A percentile compares a stretch with the other conserved stretches of the same genome.
These are phyloP conservation scores for Nannochloris sp. DNA, from an alignment of 139 green algal species.

Conservation along the genomic window DNA sequence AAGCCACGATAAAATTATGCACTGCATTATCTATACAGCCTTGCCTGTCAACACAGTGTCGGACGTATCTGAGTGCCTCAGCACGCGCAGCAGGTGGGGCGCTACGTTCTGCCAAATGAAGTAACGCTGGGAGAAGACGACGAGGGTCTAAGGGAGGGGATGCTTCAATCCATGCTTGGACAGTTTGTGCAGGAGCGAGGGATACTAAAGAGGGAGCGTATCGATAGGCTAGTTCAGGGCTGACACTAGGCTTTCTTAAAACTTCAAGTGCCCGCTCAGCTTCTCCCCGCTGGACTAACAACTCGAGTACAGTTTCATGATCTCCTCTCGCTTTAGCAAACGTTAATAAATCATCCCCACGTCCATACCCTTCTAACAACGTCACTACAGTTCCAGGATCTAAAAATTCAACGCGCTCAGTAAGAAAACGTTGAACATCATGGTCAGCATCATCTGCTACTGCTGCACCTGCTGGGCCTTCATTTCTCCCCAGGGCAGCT, in stretches of 20 bases:
- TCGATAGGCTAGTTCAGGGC: slow-evolving; percentile 71
- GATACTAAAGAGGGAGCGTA: slow-evolving; percentile 73
- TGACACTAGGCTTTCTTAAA: slow-evolving; percentile 65
- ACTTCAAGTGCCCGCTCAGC: slow-evolving; percentile 60
- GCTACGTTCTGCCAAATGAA: slow-evolving; percentile 52
- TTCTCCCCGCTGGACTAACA: slow-evolving; percentile 59
- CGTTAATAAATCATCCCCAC: slow-evolving; percentile 75
- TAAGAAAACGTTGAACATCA: slow-evolving; percentile 43
- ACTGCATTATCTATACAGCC: slow-evolving; percentile 34
- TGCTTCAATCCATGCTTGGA: slow-evolving; percentile 69
- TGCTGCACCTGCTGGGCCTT: not conserved
- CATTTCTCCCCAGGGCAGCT: slow-evolving; percentile 45
- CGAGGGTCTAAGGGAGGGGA: slow-evolving; percentile 51
- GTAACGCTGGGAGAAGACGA: slow-evolving; percentile 74
- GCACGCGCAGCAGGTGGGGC: slow-evolving; percentile 2
- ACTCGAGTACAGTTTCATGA: slow-evolving; percentile 75
- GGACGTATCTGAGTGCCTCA: slow-evolving; percentile 72
- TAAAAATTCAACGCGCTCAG: slow-evolving; percentile 43
- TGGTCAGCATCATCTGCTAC: not conserved
- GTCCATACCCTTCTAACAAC: slow-evolving; percentile 79
- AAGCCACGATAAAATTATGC: slow-evolving; percentile 64
- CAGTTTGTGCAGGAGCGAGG: slow-evolving; percentile 38
- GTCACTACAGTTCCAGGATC: slow-evolving; percentile 67
- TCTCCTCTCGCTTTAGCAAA: slow-evolving; percentile 71
- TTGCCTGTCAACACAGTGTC: slow-evolving; percentile 57